Evolutionary conservation across 1,284 basidiomycete species (phyloP).

Genomic region (Vanrija humicola): DNA sequence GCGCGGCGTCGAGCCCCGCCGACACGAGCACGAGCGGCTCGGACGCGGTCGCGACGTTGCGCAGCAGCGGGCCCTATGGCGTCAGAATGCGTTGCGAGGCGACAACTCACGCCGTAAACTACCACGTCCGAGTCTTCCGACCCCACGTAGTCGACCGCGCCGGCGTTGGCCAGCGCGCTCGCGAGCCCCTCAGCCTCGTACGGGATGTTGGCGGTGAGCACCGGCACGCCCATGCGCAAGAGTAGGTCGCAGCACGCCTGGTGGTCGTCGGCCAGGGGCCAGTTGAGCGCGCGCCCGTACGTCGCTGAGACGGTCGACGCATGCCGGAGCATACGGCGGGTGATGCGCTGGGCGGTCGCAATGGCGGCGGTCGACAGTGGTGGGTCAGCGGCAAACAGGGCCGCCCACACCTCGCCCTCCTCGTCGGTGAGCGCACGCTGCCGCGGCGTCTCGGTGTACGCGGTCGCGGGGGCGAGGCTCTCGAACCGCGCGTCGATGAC

Average conservation of each 20-base stretch:
- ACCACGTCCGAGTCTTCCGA: conserved; percentile 70
- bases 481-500: conserved; percentile 26
- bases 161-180: conserved; percentile 64
- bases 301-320: conserved; percentile 19
- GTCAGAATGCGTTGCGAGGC: too few relatives aligned
- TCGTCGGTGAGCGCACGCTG: conserved; percentile 33
- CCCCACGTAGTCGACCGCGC: conserved; percentile 74
- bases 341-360: neutral
- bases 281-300: conserved; percentile 30
- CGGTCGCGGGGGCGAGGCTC: conserved; percentile 20
- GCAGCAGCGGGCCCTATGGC: conserved; percentile 65
- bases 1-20: conserved; percentile 57
- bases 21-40: conserved; percentile 63
- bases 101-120: conserved; percentile 36
- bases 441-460: conserved; percentile 32
- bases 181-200: conserved; percentile 81
- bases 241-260: conserved; percentile 52
- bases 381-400: conserved; percentile 5
- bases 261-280: conserved; percentile 35
- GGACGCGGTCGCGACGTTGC: conserved; percentile 61
- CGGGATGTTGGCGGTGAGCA: conserved; percentile 61
- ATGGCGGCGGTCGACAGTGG: conserved; percentile 4
- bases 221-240: conserved; percentile 69
- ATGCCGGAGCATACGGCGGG: conserved; percentile 10
- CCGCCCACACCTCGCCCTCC: conserved; percentile 32